phyloP scores from a whole-genome alignment of 2,329 filamentous ascomycete genomes.

The Raffaelea albimanens region DNA sequence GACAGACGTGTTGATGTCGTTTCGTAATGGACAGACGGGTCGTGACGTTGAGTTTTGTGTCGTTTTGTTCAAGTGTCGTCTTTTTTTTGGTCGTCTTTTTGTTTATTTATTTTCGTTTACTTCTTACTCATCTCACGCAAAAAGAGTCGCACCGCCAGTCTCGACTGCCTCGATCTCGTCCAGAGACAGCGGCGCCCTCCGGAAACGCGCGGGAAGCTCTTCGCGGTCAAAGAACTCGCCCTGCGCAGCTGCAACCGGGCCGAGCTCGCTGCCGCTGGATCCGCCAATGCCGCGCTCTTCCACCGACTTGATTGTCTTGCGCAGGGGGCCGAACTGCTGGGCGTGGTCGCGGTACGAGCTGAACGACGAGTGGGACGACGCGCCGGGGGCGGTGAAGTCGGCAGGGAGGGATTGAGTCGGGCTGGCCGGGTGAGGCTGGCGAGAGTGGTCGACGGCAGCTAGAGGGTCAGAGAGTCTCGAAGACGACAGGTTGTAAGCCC shows the following conservation, averaged over 20 bases:
- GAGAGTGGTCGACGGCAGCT: slow-evolving; percentile 65
- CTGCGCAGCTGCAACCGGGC: slow-evolving; percentile 57
- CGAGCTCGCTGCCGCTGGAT: slow-evolving; percentile 58
- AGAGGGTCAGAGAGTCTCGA: too few relatives aligned
- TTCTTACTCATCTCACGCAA: slow-evolving; percentile 27
- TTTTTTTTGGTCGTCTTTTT: too few relatives aligned
- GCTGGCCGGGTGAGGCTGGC: slow-evolving; percentile 63
- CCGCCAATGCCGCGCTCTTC: slow-evolving; percentile 42
- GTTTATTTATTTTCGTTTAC: not conserved
- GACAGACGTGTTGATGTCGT: too few relatives aligned
- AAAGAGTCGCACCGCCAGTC: slow-evolving; percentile 69
- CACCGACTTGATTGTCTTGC: slow-evolving; percentile 39
- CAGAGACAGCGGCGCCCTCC: slow-evolving; percentile 60
- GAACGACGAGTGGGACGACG: slow-evolving; percentile 49
- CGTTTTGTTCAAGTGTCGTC: too few relatives aligned
- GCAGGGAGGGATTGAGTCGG: slow-evolving; percentile 55
- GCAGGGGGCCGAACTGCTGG: slow-evolving; percentile 68
- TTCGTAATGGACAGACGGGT: too few relatives aligned
- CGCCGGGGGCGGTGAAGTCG: slow-evolving; percentile 29
- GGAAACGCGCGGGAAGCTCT: slow-evolving; percentile 79
- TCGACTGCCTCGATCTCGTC: slow-evolving; percentile 94
- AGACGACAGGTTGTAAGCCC: not conserved
- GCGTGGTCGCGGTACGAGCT: slow-evolving; percentile 69
- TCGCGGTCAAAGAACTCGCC: slow-evolving; percentile 83
- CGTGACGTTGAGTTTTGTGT: too few relatives aligned